A percentile compares a stretch with the other conserved stretches of the same genome.
These are phyloP conservation scores for Dalbergia cultrata DNA, from an alignment of 306 rosid species.

Conservation along the genomic window DNA sequence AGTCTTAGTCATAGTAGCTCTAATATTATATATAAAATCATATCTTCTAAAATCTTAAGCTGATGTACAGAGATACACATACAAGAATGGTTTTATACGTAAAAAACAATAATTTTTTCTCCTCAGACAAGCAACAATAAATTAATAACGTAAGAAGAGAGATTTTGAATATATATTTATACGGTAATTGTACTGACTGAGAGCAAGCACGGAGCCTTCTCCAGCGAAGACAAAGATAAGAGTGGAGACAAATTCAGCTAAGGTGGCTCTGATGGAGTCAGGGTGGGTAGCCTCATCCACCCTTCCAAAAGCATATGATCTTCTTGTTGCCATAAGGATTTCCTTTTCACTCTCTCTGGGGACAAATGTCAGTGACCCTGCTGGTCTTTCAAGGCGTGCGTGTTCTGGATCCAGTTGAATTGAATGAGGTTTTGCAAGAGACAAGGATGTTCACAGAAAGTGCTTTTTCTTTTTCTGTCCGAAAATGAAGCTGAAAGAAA, in stretches of 20 bases:
- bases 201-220: slow-evolving; percentile 85
- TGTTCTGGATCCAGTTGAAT: neutral
- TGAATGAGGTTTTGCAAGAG: too few species aligned
- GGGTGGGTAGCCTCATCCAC: slow-evolving; percentile 80
- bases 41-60: too few species aligned
- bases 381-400: neutral
- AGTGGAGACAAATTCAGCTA: slow-evolving; percentile 80
- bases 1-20: too few species aligned
- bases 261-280: slow-evolving; percentile 79
- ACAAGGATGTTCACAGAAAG: too few species aligned
- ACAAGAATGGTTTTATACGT: too few species aligned
- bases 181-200: slow-evolving; percentile 43
- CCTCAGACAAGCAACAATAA: too few species aligned
- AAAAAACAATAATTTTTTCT: too few species aligned
- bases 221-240: slow-evolving; percentile 82
- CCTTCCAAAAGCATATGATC: slow-evolving; percentile 71
- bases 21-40: too few species aligned
- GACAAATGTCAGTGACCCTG: neutral
- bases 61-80: too few species aligned
- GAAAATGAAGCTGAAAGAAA: neutral
- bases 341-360: neutral
- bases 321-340: slow-evolving; percentile 62
- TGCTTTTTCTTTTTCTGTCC: too few species aligned
- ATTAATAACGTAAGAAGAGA: too few species aligned
- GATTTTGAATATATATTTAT: too few species aligned